phyloP scores from a whole-genome alignment of 2,329 filamentous ascomycete species.

The Blumeria graminis region DNA sequence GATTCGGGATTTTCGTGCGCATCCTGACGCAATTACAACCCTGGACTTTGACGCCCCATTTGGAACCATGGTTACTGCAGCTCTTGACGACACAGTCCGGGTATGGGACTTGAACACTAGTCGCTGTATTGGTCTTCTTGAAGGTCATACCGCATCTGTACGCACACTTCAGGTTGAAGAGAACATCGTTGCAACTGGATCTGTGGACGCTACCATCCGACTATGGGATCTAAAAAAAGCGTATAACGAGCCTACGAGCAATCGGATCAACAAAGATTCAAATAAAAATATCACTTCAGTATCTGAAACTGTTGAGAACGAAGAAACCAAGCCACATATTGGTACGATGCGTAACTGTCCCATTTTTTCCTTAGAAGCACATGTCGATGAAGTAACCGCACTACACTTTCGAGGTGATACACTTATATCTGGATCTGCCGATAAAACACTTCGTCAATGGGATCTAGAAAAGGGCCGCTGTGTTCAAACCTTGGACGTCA shows the following conservation, averaged over 20 bases:
- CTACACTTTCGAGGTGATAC: constrained; percentile 76
- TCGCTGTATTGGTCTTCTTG: constrained; percentile 70
- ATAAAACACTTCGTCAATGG: constrained; percentile 96
- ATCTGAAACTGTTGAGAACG: constrained; percentile 46
- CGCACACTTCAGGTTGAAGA: constrained; percentile 83
- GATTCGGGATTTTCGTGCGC: constrained; percentile 73
- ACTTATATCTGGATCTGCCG: constrained; percentile 81
- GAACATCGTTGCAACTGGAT: constrained; percentile 83
- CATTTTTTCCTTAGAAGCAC: constrained; percentile 68
- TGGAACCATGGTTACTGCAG: constrained; percentile 78
- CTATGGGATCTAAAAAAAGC: constrained; percentile 87
- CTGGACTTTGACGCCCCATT: constrained; percentile 96
- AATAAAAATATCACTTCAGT: constrained; percentile 41
- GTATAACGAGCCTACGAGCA: constrained; percentile 45
- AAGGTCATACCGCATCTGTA: constrained; percentile 88
- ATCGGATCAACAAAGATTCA: constrained; percentile 27
- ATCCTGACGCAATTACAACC: constrained; percentile 69
- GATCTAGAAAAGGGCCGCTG: constrained; percentile 93
- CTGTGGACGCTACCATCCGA: constrained; percentile 79
- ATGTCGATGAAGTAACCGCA: constrained; percentile 85
- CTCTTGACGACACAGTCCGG: constrained; percentile 75
- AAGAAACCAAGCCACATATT: constrained; percentile 41
- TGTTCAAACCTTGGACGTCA: constrained; percentile 87
- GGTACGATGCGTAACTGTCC: constrained; percentile 77
- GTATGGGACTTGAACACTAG: constrained; percentile 95